Conservation (phyloP, 2,329 filamentous ascomycete genomes). For the Sarocladiaceae sp. region DNA sequence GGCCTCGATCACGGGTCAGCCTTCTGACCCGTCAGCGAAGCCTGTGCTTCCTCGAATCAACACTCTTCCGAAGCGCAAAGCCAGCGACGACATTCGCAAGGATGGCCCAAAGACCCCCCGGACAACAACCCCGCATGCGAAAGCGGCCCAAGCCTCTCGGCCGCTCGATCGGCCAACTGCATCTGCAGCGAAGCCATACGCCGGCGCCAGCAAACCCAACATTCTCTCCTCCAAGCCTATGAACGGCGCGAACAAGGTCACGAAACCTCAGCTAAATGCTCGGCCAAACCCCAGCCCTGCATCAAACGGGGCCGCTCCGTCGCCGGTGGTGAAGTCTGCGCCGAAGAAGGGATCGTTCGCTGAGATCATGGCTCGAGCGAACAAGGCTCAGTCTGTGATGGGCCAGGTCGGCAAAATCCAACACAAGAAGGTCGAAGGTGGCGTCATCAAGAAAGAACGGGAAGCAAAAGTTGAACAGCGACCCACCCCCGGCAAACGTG, state of each 20-base stretch:
- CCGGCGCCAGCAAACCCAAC: slow-evolving; percentile 10
- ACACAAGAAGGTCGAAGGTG: slow-evolving; percentile 66
- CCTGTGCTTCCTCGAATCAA: slow-evolving; percentile 1
- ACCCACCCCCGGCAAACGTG: slow-evolving; percentile 21
- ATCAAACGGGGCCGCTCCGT: slow-evolving; percentile 25
- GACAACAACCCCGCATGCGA: slow-evolving; percentile 16
- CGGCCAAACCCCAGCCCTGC: slow-evolving; percentile 16
- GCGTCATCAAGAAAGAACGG: slow-evolving; percentile 47
- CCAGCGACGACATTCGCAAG: slow-evolving; percentile 43
- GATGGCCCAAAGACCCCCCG: slow-evolving; percentile 39
- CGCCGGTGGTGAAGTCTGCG: slow-evolving; percentile 36
- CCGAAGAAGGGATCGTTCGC: slow-evolving; percentile 72
- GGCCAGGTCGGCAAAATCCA: slow-evolving; percentile 67
- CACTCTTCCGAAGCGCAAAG: slow-evolving; percentile 50
- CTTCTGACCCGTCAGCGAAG: neutral
- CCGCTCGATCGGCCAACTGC: slow-evolving; percentile 21
- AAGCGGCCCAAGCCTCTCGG: slow-evolving; percentile 17
- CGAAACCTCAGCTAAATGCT: slow-evolving; percentile 15
- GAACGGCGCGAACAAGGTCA: slow-evolving; percentile 19
- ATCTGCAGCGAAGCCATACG: slow-evolving; percentile 9
- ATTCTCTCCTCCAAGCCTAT: slow-evolving; percentile 21
- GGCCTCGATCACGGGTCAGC: slow-evolving; percentile 57
- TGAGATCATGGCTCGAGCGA: slow-evolving; percentile 69
- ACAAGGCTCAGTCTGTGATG: slow-evolving; percentile 58
- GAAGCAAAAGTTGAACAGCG: slow-evolving; percentile 24